Base-by-base conservation (phyloP, 108 stramenopile species). In the Schizochytrium sp. region DNA sequence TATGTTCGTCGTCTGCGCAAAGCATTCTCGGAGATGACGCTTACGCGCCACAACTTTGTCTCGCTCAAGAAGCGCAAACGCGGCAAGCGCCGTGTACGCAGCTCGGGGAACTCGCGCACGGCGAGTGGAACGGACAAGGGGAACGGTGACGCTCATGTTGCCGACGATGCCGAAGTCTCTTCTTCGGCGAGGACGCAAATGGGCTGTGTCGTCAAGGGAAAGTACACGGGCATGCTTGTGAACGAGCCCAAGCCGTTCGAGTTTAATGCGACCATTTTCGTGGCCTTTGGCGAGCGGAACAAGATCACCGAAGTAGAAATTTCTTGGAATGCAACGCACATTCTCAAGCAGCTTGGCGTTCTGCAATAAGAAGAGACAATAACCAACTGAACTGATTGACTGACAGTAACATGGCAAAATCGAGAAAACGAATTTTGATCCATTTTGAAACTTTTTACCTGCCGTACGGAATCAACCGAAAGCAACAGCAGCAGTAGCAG, bases 21-120 rank as follows among this genome's bases (percentile, higher is more conserved):
- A 23, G 48, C 76, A 8, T 83, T 83, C 48, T 83, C 76, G 10
- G 51, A 47, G 16, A 83, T 83, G 76, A 47, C 45, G 14, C n/a
- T 83, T 0, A 83, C 76, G n/a, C 45, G 76, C 19, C 76, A 83
- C 76, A 83, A 83, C 76, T 83, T 83, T 83, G 76, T 83, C 25
- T 55, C 76, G n/a, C 45, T 83, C 23, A 83, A 83, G 51, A 83
- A 83, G 76, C 76, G 76, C 51, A 83, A 83, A 45, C 76, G 76
- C 51, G 76, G 76, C 51, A 83, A 83, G 48, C 8, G 28, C 23
- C 48, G 48, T 4, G 6, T 12, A 23, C 76, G 76, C 19, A 45
- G 51, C 45, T 6, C 10, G 48, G 12, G 14, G 51, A 53, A 12
- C 45, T 47, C 76, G 25, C 45, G 51, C 25, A 53, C 76, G n/a